Percentiles rank a stretch among this genome's conserved stretches.
phyloP scores from a whole-genome alignment of 1,284 basidiomycete genomes.

The Sphagnurus paluster region DNA sequence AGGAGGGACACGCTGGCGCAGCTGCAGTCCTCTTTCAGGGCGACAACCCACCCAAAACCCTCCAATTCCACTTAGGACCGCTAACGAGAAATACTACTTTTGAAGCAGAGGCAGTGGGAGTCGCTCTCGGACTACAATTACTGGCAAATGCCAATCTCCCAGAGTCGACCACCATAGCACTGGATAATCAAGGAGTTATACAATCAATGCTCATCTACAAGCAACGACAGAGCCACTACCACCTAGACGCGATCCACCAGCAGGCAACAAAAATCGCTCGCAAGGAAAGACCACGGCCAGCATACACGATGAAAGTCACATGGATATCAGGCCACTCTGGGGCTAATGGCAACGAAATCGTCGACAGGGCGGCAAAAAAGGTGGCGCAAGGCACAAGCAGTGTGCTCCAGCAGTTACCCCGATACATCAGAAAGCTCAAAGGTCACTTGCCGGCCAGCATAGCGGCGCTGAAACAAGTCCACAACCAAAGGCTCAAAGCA shows the following conservation, averaged over 20 bases:
- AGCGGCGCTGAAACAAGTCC: slow-evolving; percentile 8
- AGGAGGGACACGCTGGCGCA: slow-evolving; percentile 13
- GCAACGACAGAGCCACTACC: slow-evolving; percentile 4
- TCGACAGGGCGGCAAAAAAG: slow-evolving; percentile 3
- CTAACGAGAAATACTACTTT: slow-evolving; percentile 1
- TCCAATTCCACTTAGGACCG: slow-evolving; percentile 13
- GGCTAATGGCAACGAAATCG: slow-evolving; percentile 2
- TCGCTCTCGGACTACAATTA: slow-evolving; percentile 1
- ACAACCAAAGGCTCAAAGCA: background rate
- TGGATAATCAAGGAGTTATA: slow-evolving; percentile 6
- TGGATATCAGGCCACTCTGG: slow-evolving; percentile 7
- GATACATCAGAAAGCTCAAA: background rate
- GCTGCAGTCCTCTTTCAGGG: slow-evolving; percentile 15
- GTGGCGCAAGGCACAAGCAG: slow-evolving; percentile 1
- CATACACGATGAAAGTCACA: background rate
- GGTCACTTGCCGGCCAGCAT: background rate
- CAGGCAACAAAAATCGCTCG: background rate
- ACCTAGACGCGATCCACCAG: background rate
- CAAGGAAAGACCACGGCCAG: background rate
- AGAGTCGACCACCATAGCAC: background rate
- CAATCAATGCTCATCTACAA: background rate
- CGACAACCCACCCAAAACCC: background rate
- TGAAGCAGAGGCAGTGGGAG: slow-evolving; percentile 7
- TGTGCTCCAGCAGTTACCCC: background rate
- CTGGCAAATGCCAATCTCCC: background rate